phyloP scores from a whole-genome alignment of 192 early-diverging fungal species.

The Podila clonocystis region DNA sequence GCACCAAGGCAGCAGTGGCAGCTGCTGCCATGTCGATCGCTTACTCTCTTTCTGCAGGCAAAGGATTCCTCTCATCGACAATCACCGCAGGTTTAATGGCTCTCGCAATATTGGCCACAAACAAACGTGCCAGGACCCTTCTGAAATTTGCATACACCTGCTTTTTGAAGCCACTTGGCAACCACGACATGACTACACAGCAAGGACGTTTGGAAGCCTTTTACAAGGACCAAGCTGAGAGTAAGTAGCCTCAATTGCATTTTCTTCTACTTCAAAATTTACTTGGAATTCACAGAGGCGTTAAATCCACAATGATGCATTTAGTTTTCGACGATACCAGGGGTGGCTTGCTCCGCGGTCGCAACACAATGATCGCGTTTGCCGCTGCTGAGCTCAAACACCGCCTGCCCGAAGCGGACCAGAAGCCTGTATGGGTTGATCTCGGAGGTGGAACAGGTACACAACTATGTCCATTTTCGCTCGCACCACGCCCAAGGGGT shows the following conservation, averaged over 20 bases:
- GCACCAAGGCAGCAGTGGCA: too few species aligned
- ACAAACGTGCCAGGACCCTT: constrained; percentile 19
- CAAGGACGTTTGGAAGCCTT: constrained; percentile 82
- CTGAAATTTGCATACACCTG: constrained; percentile 74
- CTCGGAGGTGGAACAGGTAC: constrained; percentile 72
- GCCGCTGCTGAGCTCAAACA: constrained; percentile 78
- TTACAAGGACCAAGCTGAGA: constrained; percentile 81
- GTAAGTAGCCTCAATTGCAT: constrained; percentile 30
- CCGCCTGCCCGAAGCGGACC: constrained; percentile 15
- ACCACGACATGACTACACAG: constrained; percentile 61
- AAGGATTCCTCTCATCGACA: too few species aligned
- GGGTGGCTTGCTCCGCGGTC: constrained; percentile 73
- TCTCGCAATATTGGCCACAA: too few species aligned
- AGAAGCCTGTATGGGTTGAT: constrained; percentile 67
- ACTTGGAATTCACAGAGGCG: background rate
- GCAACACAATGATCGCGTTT: constrained; percentile 80
- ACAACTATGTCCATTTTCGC: background rate
- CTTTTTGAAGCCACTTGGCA: constrained; percentile 74
- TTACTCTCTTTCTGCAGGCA: too few species aligned
- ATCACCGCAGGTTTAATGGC: too few species aligned
- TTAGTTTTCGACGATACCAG: constrained; percentile 83
- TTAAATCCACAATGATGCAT: background rate
- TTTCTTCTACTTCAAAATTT: too few species aligned
- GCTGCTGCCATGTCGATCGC: too few species aligned
- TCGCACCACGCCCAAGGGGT: background rate